Evolutionary conservation across 495 filamentous ascomycete species (phyloP).

Genomic region (Ramalina intermedia): DNA sequence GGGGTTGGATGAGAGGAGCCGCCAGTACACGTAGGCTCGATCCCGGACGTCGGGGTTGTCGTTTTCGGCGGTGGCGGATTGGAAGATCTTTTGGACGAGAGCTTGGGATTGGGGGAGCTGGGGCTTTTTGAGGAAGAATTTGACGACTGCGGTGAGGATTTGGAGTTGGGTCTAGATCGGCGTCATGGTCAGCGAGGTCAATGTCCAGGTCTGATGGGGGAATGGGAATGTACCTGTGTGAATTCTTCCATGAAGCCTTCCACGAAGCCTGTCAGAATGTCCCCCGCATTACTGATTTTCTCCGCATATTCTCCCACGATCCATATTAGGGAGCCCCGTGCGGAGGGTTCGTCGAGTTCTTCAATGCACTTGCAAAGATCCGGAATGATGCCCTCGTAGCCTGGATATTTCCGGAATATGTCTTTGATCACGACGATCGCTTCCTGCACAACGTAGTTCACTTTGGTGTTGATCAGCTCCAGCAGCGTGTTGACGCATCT

Average conservation of each 20-base stretch:
- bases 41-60: constrained; percentile 97
- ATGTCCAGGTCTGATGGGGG: background rate
- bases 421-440: constrained; percentile 97
- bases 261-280: constrained; percentile 74
- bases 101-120: constrained; percentile 76
- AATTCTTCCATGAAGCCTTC: constrained; percentile 90
- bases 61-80: constrained; percentile 81
- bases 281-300: constrained; percentile 94
- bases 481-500: constrained; percentile 89
- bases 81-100: constrained; percentile 83
- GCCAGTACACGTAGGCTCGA: constrained; percentile 96
- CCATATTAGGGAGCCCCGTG: constrained; percentile 87
- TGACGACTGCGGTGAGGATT: constrained; percentile 91
- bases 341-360: constrained; percentile 89
- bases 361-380: constrained; percentile 94
- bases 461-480: constrained; percentile 90
- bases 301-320: constrained; percentile 98
- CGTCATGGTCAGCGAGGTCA: background rate
- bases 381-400: constrained; percentile 95
- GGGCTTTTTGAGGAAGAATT: constrained; percentile 92
- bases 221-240: constrained; percentile 46
- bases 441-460: constrained; percentile 98
- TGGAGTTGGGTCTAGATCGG: constrained; percentile 66
- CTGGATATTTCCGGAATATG: constrained; percentile 93
- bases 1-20: constrained; percentile 83